Evolutionary conservation across 2,329 filamentous ascomycete genomes (phyloP).

Genomic region (Penicillium brevicompactum): DNA sequence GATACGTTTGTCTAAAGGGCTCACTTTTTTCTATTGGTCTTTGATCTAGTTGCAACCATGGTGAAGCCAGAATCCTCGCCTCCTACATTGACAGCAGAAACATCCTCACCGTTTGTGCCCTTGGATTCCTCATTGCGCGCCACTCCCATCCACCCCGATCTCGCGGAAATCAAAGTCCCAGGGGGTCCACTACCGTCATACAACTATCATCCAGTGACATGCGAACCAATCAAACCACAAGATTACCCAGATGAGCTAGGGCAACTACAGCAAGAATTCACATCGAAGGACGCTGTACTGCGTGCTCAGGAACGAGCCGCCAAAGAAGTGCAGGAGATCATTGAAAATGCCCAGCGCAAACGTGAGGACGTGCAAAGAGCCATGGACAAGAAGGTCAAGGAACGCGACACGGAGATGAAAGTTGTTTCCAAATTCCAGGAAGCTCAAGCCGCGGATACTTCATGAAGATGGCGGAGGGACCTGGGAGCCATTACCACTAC

Average conservation of each 20-base stretch:
- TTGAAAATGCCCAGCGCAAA: constrained; percentile 42
- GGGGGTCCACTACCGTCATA: constrained; percentile 34
- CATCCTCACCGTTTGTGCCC: constrained; percentile 27
- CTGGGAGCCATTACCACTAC: neutral
- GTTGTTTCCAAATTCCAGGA: constrained; percentile 46
- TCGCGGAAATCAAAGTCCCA: constrained; percentile 44
- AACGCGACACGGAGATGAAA: constrained; percentile 46
- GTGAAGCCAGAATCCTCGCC: constrained; percentile 33
- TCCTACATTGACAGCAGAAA: constrained; percentile 40
- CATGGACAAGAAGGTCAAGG: constrained; percentile 47
- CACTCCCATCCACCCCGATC: constrained; percentile 41
- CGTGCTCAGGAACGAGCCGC: constrained; percentile 42
- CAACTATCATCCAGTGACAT: constrained; percentile 43
- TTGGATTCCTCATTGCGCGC: constrained; percentile 40
- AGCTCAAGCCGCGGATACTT: constrained; percentile 36
- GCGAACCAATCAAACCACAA: constrained; percentile 34
- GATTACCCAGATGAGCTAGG: constrained; percentile 35
- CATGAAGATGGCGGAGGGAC: constrained; percentile 16
- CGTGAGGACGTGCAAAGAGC: constrained; percentile 41
- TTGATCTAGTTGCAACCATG: constrained; percentile 4
- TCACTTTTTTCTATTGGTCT: neutral
- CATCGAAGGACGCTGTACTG: constrained; percentile 36
- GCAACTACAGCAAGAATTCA: constrained; percentile 39
- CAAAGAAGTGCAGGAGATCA: constrained; percentile 39
- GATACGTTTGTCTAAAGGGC: neutral